Conservation (phyloP, 202 grass and related monocot species). For the Dendrocalamus latiflorus region DNA sequence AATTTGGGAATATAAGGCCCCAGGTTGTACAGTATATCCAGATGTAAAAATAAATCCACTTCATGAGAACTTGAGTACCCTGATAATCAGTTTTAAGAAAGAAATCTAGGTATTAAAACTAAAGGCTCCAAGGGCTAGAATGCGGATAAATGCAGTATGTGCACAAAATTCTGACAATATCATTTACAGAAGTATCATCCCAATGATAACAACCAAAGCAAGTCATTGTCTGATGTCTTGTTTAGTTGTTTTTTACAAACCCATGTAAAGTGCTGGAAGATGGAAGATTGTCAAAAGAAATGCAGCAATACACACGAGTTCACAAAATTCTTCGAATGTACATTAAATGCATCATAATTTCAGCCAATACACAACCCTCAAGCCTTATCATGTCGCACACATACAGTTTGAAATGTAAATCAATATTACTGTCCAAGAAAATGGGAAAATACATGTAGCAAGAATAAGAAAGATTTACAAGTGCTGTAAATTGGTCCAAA, state of each 20-base stretch:
- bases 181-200: background rate
- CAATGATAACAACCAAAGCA: background rate
- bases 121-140: background rate
- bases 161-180: background rate
- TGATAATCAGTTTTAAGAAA: slow-evolving; percentile 4
- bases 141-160: background rate
- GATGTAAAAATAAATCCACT: background rate
- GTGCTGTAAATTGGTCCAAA: background rate
- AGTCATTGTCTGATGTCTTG: background rate
- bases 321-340: background rate
- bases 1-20: background rate
- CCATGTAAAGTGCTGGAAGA: background rate
- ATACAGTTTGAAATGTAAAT: background rate
- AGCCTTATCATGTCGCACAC: background rate
- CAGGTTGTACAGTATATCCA: background rate
- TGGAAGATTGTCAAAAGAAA: slow-evolving; percentile 11
- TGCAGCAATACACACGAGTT: background rate
- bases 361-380: background rate
- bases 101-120: background rate
- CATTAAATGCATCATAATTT: background rate
- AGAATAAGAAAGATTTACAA: background rate
- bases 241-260: slow-evolving; percentile 5
- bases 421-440: background rate
- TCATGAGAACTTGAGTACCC: background rate
- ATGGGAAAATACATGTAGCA: background rate